Base-by-base conservation (phyloP, 306 rosid genomes). In the Trifolium dubium region DNA sequence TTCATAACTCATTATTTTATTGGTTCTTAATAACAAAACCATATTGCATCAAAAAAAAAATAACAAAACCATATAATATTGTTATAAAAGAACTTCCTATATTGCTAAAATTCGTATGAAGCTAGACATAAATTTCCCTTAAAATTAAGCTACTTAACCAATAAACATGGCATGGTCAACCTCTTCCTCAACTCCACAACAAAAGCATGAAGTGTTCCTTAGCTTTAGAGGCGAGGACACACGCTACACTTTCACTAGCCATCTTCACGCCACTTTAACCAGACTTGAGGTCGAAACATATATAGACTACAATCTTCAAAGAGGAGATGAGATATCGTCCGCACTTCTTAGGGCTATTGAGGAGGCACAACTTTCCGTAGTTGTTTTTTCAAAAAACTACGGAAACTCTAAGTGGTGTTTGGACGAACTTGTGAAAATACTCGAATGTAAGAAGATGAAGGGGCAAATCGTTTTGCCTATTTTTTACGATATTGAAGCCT, bases 211-310 rank as follows among this genome's bases (percentile, higher is more conserved):
- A 6, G 79, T 75, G 34, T 75, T 75, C 55, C 74, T 76, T 1
- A 76, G 80, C 68, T 76, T 76, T 14, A 46, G 80, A 18, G 80
- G 74, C 0, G 74, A 76, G 56, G 80, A 76, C 60, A 76, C 80
- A 19, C 80, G 80, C n/a, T 66, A 76, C 59, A 76, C 37, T 10
- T 76, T 76, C 68, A 67, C 74, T 2, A 30, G 80, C 50, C 80
- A 76, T 35, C 80, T 76, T 56, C 68, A 76, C 14, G 67, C 80
- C 0, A 46, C 74, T 32, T 47, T 76, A 12, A 66, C 67, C 2
- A 43, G 80, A 62, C 67, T 67, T 12, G 56, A 76, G 3, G 67
- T 76, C 13, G 64, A 30, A 4, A 46, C 80, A 11, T 77, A 68
- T 67, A 77, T 77, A 5, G 80, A 76, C 18, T 58, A 77, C 51